Conservation (phyloP, 176 grass and related monocot genomes). For the Leersia perrieri region DNA sequence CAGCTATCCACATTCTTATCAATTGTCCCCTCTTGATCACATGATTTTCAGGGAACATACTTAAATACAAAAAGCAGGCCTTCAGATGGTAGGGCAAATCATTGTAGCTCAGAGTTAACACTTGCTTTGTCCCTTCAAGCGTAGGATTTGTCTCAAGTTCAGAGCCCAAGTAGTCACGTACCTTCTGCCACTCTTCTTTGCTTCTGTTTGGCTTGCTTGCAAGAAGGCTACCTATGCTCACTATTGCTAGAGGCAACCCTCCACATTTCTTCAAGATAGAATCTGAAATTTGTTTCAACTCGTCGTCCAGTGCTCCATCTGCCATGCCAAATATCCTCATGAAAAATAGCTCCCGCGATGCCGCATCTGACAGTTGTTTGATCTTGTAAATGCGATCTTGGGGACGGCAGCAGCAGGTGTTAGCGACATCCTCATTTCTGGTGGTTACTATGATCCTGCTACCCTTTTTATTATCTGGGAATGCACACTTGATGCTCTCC, state of each 20-base stretch:
- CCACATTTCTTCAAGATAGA: neutral
- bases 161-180: neutral
- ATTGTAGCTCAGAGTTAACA: neutral
- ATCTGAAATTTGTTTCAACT: neutral
- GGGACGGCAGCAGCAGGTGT: neutral
- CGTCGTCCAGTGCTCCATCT: neutral
- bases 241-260: neutral
- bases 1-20: neutral
- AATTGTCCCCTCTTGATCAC: neutral
- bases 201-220: neutral
- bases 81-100: neutral
- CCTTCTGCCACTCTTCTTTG: neutral
- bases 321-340: neutral
- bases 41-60: constrained; percentile 15
- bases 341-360: no score
- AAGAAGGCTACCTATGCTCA: neutral
- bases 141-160: neutral
- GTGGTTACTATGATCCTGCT: constrained; percentile 6
- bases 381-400: neutral
- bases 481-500: no score
- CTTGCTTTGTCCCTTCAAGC: neutral
- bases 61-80: neutral
- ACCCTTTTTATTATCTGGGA: neutral
- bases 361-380: no score
- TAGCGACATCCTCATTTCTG: neutral